Evolutionary conservation across 805 yeast species (phyloP).

Genomic region (Myxozyma sirexii): DNA sequence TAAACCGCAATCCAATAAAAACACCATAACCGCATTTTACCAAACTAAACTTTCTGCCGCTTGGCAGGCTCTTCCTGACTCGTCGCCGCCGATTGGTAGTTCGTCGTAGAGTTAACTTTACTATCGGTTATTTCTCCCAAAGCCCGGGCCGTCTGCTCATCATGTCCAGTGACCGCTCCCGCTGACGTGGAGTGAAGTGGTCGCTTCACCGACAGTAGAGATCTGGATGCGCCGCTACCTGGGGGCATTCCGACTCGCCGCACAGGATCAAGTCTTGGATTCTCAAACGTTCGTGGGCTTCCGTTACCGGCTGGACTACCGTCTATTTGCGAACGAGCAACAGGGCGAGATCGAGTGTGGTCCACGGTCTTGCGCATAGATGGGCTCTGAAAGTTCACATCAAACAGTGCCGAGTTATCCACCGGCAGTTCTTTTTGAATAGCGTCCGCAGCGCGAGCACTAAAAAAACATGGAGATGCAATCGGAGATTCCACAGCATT

Average conservation of each 20-base stretch:
- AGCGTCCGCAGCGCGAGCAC: conserved; percentile 39
- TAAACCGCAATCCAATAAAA: no score
- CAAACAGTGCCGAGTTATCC: conserved; percentile 35
- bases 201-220: conserved; percentile 6
- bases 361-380: conserved; percentile 38
- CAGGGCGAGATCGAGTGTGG: conserved; percentile 38
- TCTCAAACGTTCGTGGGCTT: conserved; percentile 8
- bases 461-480: conserved; percentile 31
- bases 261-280: conserved; percentile 2
- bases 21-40: no score
- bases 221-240: not conserved
- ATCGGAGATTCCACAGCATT: not conserved
- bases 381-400: conserved; percentile 36
- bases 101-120: not conserved
- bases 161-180: not conserved
- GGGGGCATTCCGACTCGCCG: conserved; percentile 18
- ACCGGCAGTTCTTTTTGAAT: conserved; percentile 36
- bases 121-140: conserved; percentile 1
- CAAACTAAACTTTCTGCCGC: conserved; percentile 1
- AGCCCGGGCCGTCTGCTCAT: not conserved
- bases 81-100: not conserved
- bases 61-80: not conserved
- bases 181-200: not conserved
- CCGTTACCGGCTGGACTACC: not conserved
- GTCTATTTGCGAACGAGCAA: conserved; percentile 13